Evolutionary conservation across 495 filamentous ascomycete genomes (phyloP).

Genomic region (Penicillium goetzii): DNA sequence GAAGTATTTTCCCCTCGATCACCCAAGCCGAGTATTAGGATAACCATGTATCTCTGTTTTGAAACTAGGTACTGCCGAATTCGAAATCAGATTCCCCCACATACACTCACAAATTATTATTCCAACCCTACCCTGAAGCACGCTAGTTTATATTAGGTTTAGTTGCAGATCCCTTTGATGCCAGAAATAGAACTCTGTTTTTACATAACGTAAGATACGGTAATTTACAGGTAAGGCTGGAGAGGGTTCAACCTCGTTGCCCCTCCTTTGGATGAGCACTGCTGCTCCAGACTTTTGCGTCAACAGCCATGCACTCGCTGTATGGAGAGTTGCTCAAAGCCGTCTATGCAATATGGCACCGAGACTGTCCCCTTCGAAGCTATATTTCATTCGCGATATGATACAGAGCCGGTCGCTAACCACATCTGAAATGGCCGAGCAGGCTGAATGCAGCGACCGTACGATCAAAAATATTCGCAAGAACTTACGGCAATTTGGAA

Average conservation of each 20-base stretch:
- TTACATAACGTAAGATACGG: conserved; percentile 3
- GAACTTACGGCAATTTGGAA: no score
- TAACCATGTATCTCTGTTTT: background rate
- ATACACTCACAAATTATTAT: background rate
- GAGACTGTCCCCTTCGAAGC: conserved; percentile 12
- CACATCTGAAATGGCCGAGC: conserved; percentile 19
- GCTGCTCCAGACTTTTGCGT: no score
- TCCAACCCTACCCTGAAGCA: conserved; percentile 1
- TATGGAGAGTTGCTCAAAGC: background rate
- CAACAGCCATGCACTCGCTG: background rate
- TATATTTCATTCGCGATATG: conserved; percentile 20
- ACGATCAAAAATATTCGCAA: conserved; percentile 19
- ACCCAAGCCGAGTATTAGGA: background rate
- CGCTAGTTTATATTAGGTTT: background rate
- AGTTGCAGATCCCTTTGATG: background rate
- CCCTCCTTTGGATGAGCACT: background rate
- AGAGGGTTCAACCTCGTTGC: background rate
- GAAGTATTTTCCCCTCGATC: background rate
- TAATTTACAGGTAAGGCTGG: background rate
- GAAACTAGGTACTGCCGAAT: background rate
- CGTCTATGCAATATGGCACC: conserved; percentile 13
- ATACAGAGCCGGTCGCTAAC: conserved; percentile 14
- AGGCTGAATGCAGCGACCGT: conserved; percentile 17
- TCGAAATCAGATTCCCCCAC: background rate
- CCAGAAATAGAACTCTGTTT: background rate